Base-by-base conservation (phyloP, 2,329 filamentous ascomycete species). In the Sporothrix dimorphospora region DNA sequence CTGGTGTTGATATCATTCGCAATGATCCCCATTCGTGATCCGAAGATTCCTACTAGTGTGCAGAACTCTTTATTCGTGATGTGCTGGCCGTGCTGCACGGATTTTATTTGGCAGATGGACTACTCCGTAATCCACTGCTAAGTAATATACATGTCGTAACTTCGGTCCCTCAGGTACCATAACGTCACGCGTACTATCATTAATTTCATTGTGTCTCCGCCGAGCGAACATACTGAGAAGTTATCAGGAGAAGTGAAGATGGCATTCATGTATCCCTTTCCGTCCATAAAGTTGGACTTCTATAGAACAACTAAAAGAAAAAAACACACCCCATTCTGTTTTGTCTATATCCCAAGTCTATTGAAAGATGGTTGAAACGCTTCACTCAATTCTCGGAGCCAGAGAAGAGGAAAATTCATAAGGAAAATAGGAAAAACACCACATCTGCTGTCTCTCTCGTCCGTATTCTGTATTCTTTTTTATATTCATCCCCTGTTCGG, bases 261-360 rank as follows among this genome's bases (percentile, higher is more conserved):
- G 53, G 68, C 63, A 63, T 63, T 63, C 53, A n/a, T 63, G 40
- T 61, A 42, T 69, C 66, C 16, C 49, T 38, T 55, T 57, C 49
- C 14, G 34, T 57, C 55, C 55, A 38, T 9, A 1, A 4, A 1
- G 57, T 24, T 30, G 66, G 66, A 49, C 53, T 16, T 61, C 40
- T 61, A 61, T 57, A 63, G n/a, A 70, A 61, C 8, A 5, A 16
- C 14, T 2, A 14, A 59, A 57, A 45, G 24, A 19, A 53, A 57
- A 45, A 38, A 19, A 53, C 21, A 7, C 34, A 38, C 30, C 21
- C 49, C 19, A 19, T 59, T 45, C 9, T 40, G 30, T 45, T 8
- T 30, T 24, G 24, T 69, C 51, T 69, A 69, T 59, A 19, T 30
- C 61, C 61, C n/a, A n/a, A 9, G 24, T 66, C 61, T 66, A 66